Base-by-base conservation (phyloP, 768 basidiomycete species). In the Rhizopogon vinicolor region DNA sequence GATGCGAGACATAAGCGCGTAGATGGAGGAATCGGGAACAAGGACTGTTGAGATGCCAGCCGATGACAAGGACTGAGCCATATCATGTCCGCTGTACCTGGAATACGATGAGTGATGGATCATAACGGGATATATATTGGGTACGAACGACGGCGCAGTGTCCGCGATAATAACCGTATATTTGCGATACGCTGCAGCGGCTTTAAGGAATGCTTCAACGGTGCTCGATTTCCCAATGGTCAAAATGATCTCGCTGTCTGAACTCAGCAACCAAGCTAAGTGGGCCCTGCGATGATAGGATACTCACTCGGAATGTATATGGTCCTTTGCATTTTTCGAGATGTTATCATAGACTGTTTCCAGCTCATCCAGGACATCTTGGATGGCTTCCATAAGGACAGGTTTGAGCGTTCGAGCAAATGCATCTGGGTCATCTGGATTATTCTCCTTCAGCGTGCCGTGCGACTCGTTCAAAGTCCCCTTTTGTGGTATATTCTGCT, bases 161-260 rank as follows among this genome's bases (percentile, higher is more conserved):
- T 98, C 96, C 18, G 93, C 91, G 16, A 98, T 91, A 62, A 99
- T 93, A 51, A 94, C 94, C 28, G 95, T 95, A 66, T 92, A 98
- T 68, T 95, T 96, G 60, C 93, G 80, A 63, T 91, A 82, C 60
- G 90, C 90, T 9, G 87, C 89, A 0, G 93, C 97, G 10, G 92
- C 79, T 71, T 93, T 96, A 43, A 99, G 76, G 74, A 98, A 99
- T 7, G 90, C 81, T 67, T 93, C 93, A 5, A 99, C 93, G 0
- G 96, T 98, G 65, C 80, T 86, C 37, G 97, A 98, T 73, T 89
- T 85, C n/a, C 95, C 94, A 50, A 98, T 81, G 2, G 92, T 96
- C 53, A 96, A 70, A 59, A 99, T 92, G 62, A 98, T 94, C 72
- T 98, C 96, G 61, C 96, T 96, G 64, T 3, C 31, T 52, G 41